Conservation (phyloP, 2,329 filamentous ascomycete genomes). For the Diaporthe sp. region DNA sequence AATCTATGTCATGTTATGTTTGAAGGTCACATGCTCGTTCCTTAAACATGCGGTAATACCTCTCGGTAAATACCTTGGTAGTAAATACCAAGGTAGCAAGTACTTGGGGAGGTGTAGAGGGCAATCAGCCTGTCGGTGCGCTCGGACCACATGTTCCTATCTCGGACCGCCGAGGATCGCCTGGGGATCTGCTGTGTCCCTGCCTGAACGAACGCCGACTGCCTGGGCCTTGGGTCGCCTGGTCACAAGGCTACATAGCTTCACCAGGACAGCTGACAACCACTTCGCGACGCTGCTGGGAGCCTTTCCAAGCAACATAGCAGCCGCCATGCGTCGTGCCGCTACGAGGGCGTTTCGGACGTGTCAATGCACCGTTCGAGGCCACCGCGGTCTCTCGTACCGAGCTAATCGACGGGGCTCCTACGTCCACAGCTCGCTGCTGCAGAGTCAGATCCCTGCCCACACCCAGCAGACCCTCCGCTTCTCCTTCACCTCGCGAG, state of each 20-base stretch:
- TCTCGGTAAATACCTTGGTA: too few species aligned
- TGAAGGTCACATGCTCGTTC: background rate
- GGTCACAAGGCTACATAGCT: slow-evolving; percentile 19
- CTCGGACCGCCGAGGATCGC: slow-evolving; percentile 16
- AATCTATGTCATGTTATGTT: background rate
- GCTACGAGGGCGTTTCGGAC: slow-evolving; percentile 75
- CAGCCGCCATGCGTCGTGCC: slow-evolving; percentile 77
- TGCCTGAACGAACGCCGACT: slow-evolving; percentile 19
- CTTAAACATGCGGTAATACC: fast-evolving
- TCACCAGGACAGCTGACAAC: slow-evolving; percentile 5
- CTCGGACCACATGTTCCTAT: slow-evolving; percentile 31
- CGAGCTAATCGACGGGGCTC: slow-evolving; percentile 59
- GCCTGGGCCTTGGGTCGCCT: slow-evolving; percentile 9
- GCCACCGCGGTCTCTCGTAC: slow-evolving; percentile 48
- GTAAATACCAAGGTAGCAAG: background rate
- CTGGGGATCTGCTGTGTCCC: background rate
- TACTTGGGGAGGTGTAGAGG: background rate
- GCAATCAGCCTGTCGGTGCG: background rate
- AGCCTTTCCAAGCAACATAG: slow-evolving; percentile 27
- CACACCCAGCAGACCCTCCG: slow-evolving; percentile 35
- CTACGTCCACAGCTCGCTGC: slow-evolving; percentile 39
- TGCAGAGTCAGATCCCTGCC: slow-evolving; percentile 38
- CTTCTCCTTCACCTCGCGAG: slow-evolving; percentile 43
- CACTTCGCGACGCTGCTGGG: slow-evolving; percentile 7
- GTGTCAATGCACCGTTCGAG: slow-evolving; percentile 72